Percentiles rank a stretch among this genome's conserved stretches.
Conservation (phyloP, 176 grass and related monocot genomes). For the Oryza coarctata region DNA sequence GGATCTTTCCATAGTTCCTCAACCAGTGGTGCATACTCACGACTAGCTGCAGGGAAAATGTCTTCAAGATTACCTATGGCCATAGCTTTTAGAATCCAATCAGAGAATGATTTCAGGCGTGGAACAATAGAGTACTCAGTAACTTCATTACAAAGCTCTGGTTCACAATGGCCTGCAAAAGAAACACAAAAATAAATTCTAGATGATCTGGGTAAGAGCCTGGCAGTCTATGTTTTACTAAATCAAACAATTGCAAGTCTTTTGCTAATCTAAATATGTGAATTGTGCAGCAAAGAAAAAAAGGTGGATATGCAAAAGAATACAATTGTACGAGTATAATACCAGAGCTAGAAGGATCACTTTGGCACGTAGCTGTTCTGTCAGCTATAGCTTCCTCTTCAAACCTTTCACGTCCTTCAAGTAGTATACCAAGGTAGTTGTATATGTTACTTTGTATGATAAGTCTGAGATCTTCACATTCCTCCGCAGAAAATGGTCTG, state of each 20-base stretch:
- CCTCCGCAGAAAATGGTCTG: conserved; percentile 68
- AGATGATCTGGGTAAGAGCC: background rate
- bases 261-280: conserved; percentile 3
- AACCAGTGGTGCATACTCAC: conserved; percentile 87
- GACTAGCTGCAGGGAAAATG: conserved; percentile 82
- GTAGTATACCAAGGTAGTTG: conserved; percentile 76
- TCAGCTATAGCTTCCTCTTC: conserved; percentile 77
- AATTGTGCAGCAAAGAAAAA: conserved; percentile 12
- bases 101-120: conserved; percentile 73
- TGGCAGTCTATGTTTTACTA: conserved; percentile 7
- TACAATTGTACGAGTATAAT: conserved; percentile 1
- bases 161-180: conserved; percentile 42
- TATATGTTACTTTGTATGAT: conserved; percentile 96
- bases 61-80: conserved; percentile 89
- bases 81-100: conserved; percentile 94
- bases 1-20: conserved; percentile 95
- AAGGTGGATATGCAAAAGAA: background rate
- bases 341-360: conserved; percentile 56
- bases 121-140: conserved; percentile 64
- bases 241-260: background rate
- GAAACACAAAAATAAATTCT: conserved; percentile 26
- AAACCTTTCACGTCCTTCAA: conserved; percentile 83
- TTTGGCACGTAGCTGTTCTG: conserved; percentile 39
- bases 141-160: conserved; percentile 31
- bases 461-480: conserved; percentile 79